Evolutionary conservation across 2,329 filamentous ascomycete genomes (phyloP).

Genomic region (Ramularia endophylla): DNA sequence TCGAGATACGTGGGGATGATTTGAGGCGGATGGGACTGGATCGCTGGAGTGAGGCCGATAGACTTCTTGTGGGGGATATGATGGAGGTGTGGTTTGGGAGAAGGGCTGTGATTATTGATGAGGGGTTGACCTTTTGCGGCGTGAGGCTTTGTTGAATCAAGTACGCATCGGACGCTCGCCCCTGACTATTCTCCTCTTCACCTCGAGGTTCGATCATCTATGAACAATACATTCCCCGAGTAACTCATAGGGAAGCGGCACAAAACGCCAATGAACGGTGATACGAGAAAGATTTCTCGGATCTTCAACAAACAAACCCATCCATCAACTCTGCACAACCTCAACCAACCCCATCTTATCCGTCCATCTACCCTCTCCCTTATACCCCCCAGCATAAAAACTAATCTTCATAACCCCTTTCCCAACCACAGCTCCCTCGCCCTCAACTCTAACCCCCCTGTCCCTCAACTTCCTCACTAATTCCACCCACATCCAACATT

Average conservation of each 20-base stretch:
- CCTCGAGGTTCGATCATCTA: too few species aligned
- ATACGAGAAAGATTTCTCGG: too few species aligned
- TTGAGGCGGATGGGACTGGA: conserved; percentile 70
- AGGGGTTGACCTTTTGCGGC: conserved; percentile 61
- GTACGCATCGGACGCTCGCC: background rate
- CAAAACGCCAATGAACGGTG: too few species aligned
- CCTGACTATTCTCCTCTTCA: too few species aligned
- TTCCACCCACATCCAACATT: conserved; percentile 9
- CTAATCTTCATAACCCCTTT: conserved; percentile 14
- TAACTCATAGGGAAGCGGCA: too few species aligned
- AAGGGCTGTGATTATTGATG: conserved; percentile 55
- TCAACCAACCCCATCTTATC: conserved; percentile 15
- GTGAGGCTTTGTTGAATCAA: conserved; percentile 22
- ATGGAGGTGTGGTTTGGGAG: background rate
- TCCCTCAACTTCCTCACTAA: conserved; percentile 10
- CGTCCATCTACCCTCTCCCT: conserved; percentile 11
- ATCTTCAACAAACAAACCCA: too few species aligned
- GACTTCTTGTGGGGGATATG: conserved; percentile 55
- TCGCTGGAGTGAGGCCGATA: conserved; percentile 66
- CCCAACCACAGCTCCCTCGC: background rate
- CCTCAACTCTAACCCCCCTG: conserved; percentile 6
- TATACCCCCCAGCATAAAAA: conserved; percentile 9
- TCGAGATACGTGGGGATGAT: conserved; percentile 55
- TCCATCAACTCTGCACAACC: too few species aligned
- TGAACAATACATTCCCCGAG: too few species aligned